Conservation (phyloP, 2,329 filamentous ascomycete genomes). For the Colletotrichum paranaense region DNA sequence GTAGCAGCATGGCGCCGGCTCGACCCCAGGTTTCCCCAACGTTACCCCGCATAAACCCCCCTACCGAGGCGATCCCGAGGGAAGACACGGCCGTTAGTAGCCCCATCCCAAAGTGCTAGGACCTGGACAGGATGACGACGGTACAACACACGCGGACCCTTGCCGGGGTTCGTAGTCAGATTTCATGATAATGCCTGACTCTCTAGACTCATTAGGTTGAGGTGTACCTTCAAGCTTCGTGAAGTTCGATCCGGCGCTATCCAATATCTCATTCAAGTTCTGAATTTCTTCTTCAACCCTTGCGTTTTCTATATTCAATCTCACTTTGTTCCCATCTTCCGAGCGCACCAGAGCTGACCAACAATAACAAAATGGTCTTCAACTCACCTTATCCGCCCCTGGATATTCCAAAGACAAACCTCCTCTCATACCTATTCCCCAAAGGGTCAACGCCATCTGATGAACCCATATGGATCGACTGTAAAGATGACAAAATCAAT, state of each 20-base stretch:
- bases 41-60: constrained; percentile 23
- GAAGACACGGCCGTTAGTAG: constrained; percentile 8
- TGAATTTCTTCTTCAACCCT: not conserved
- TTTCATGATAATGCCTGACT: not conserved
- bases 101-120: not conserved
- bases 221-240: not conserved
- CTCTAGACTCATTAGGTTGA: not conserved
- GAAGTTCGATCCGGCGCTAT: not conserved
- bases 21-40: constrained; percentile 14
- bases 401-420: constrained; percentile 57
- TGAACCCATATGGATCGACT: constrained; percentile 65
- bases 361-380: constrained; percentile 49
- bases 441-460: constrained; percentile 46
- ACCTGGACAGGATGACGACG: not conserved
- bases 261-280: not conserved
- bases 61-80: constrained; percentile 31
- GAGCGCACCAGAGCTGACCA: not conserved
- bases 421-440: constrained; percentile 51
- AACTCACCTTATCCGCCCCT: constrained; percentile 54
- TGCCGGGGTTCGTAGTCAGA: not conserved
- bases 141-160: not conserved
- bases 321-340: not conserved
- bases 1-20: not conserved
- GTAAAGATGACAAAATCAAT: constrained; percentile 53
- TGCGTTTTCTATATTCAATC: not conserved